These are phyloP conservation scores for Testicularia cyperi DNA, from an alignment of 1,284 basidiomycete species.

Conservation along the genomic window DNA sequence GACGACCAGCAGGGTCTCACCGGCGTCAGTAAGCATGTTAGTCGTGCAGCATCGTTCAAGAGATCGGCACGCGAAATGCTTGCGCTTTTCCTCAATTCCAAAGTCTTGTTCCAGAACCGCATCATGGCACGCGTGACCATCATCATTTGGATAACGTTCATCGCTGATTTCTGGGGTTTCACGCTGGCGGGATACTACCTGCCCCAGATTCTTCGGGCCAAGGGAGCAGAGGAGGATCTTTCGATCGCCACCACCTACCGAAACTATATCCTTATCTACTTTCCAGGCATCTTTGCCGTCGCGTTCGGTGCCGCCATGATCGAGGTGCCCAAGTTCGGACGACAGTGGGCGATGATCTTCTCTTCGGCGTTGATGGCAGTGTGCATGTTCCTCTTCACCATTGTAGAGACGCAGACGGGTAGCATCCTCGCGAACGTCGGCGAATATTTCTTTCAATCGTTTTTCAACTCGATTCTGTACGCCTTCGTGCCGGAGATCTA, in stretches of 20 bases:
- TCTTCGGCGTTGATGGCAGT: conserved; percentile 61
- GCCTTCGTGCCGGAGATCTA: conserved; percentile 62
- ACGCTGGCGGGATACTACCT: conserved; percentile 61
- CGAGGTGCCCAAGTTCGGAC: conserved; percentile 60
- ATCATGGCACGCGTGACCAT: conserved; percentile 58
- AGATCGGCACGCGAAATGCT: conserved; percentile 38
- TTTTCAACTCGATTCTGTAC: conserved; percentile 62
- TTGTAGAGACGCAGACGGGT: conserved; percentile 45
- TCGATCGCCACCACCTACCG: conserved; percentile 61
- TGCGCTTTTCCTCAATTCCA: conserved; percentile 55
- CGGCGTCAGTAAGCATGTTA: conserved; percentile 1
- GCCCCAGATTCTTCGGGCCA: conserved; percentile 60
- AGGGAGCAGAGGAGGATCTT: conserved; percentile 54
- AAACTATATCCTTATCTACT: conserved; percentile 47
- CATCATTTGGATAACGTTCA: conserved; percentile 52
- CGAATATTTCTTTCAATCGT: conserved; percentile 61
- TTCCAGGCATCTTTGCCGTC: conserved; percentile 39
- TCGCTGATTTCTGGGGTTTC: conserved; percentile 60
- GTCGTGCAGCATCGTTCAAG: conserved; percentile 15
- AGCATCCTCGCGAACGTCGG: conserved; percentile 56
- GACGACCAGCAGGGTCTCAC: conserved; percentile 17
- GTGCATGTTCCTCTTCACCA: conserved; percentile 61
- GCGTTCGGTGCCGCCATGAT: conserved; percentile 59
- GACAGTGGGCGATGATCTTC: conserved; percentile 62
- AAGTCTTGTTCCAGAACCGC: conserved; percentile 59